Evolutionary conservation across 345 rosid species (phyloP).

Genomic region (Abelmoschus esculentus): DNA sequence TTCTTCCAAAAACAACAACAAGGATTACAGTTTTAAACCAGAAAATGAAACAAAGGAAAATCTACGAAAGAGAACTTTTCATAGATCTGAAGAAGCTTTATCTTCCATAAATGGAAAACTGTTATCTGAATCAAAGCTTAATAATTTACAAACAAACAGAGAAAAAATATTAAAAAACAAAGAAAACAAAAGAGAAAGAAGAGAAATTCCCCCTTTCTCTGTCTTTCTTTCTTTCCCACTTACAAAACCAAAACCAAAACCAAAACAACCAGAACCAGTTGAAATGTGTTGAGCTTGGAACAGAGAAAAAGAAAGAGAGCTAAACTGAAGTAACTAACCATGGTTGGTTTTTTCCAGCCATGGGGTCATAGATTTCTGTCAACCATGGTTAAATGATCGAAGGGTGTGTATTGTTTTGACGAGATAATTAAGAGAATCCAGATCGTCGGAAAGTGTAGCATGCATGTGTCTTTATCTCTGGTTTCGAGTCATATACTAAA

Average conservation of each 20-base stretch:
- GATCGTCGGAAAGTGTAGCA: slow-evolving; percentile 41
- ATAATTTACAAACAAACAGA: slow-evolving; percentile 22
- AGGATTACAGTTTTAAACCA: background rate
- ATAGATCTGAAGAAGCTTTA: slow-evolving; percentile 33
- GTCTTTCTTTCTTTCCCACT: background rate
- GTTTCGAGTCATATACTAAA: background rate
- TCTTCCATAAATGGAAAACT: slow-evolving; percentile 22
- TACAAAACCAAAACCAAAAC: background rate
- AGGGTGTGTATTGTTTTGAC: slow-evolving; percentile 24
- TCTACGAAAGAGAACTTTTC: slow-evolving; percentile 11
- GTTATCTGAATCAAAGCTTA: slow-evolving; percentile 17
- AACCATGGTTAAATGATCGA: slow-evolving; percentile 16
- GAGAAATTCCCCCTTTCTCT: background rate
- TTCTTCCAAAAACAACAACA: slow-evolving; percentile 1
- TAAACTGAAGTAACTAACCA: background rate
- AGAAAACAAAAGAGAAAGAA: no score
- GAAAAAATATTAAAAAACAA: slow-evolving; percentile 2
- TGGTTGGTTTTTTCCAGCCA: background rate
- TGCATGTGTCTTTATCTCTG: slow-evolving; percentile 54
- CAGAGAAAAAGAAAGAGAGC: background rate
- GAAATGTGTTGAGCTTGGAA: background rate
- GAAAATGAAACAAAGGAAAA: background rate
- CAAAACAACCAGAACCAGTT: background rate
- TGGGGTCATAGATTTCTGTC: background rate
- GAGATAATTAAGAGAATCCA: slow-evolving; percentile 30